Conservation (phyloP, 1,284 basidiomycete species). For the Anthracocystis setariae region DNA sequence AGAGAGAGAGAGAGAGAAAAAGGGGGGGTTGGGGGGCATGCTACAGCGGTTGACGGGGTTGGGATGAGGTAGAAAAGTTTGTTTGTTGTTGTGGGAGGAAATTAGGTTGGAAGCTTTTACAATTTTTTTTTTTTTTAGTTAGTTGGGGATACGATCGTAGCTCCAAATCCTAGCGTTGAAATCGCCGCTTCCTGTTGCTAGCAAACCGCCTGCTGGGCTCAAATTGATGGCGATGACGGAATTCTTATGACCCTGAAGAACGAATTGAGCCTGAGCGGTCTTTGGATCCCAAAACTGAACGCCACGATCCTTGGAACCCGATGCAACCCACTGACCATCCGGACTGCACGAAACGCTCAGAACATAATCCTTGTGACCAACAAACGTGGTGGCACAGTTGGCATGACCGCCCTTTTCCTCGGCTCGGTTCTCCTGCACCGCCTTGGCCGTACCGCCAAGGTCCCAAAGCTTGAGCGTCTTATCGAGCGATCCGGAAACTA, state of each 20-base stretch:
- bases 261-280: slow-evolving; percentile 79
- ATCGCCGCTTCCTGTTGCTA: slow-evolving; percentile 89
- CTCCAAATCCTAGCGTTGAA: slow-evolving; percentile 71
- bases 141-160: slow-evolving; percentile 54
- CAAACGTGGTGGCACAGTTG: slow-evolving; percentile 79
- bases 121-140: not conserved
- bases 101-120: too few relatives aligned
- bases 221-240: slow-evolving; percentile 88
- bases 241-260: slow-evolving; percentile 90
- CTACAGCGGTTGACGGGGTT: too few relatives aligned
- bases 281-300: slow-evolving; percentile 81
- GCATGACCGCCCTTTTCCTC: slow-evolving; percentile 67
- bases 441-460: slow-evolving; percentile 71
- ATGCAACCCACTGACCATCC: slow-evolving; percentile 87
- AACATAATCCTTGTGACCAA: slow-evolving; percentile 88
- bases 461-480: slow-evolving; percentile 90
- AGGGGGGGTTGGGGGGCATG: too few relatives aligned
- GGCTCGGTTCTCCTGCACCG: slow-evolving; percentile 51
- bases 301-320: slow-evolving; percentile 87
- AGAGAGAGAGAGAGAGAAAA: too few relatives aligned
- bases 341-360: slow-evolving; percentile 82
- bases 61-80: too few relatives aligned
- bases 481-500: slow-evolving; percentile 85
- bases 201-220: slow-evolving; percentile 77
- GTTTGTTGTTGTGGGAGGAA: too few relatives aligned